Percentiles rank a stretch among this genome's conserved stretches.
phyloP scores from a whole-genome alignment of 352 stramenopile genomes.

The Phytophthora niederhauseri region DNA sequence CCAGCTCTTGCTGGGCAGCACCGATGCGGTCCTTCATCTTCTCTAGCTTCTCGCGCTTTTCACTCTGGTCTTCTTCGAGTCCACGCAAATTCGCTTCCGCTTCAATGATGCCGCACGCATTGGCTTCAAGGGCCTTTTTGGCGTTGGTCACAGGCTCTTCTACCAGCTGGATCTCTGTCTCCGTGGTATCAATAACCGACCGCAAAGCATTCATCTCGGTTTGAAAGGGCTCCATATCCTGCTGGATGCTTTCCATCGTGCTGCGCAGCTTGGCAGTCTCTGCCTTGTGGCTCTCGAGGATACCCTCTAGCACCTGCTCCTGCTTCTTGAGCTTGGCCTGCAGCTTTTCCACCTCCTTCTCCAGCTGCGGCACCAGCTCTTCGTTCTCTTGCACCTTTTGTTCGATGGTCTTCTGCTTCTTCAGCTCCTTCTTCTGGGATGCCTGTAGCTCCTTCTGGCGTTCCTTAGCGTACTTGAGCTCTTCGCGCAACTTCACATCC shows the following conservation, averaged over 20 bases:
- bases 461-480: conserved; percentile 96
- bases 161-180: conserved; percentile 83
- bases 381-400: conserved; percentile 89
- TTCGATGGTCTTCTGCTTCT: conserved; percentile 90
- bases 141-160: conserved; percentile 74
- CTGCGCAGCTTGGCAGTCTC: conserved; percentile 73
- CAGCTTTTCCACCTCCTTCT: conserved; percentile 79
- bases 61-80: conserved; percentile 61
- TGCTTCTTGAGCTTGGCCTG: conserved; percentile 77
- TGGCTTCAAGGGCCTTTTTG: conserved; percentile 82
- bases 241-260: conserved; percentile 78
- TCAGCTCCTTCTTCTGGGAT: conserved; percentile 90
- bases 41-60: conserved; percentile 58
- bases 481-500: conserved; percentile 98
- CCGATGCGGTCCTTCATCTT: conserved; percentile 79
- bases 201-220: conserved; percentile 72
- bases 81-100: conserved; percentile 63
- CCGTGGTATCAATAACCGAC: conserved; percentile 79
- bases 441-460: conserved; percentile 93
- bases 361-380: conserved; percentile 88
- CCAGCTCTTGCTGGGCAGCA: conserved; percentile 83
- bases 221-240: conserved; percentile 82
- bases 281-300: conserved; percentile 78
- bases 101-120: conserved; percentile 58
- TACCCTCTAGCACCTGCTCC: conserved; percentile 90